Percentiles rank a stretch among this genome's conserved stretches.
phyloP scores from a whole-genome alignment of 352 stramenopile genomes.

The Phytopythium ostracodes region DNA sequence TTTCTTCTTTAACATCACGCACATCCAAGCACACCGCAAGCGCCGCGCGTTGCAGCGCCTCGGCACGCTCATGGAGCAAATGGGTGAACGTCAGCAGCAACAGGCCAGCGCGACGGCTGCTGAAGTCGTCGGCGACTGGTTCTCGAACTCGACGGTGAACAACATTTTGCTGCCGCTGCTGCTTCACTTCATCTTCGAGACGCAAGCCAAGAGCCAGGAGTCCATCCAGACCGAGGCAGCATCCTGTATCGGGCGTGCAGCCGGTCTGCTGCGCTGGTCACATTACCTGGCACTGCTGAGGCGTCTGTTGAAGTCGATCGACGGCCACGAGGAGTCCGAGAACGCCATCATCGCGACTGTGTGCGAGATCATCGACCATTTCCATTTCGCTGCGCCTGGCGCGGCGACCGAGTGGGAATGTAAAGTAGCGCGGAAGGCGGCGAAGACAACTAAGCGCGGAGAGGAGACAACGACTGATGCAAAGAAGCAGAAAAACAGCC shows the following conservation, averaged over 20 bases:
- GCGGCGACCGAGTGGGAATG: conserved; percentile 33
- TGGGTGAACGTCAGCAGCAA: conserved; percentile 23
- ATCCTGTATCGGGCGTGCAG: conserved; percentile 87
- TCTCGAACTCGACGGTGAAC: conserved; percentile 88
- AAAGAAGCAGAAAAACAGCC: background rate
- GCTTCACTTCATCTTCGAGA: conserved; percentile 96
- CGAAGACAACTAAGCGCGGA: background rate
- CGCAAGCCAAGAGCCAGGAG: conserved; percentile 91
- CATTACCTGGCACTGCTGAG: conserved; percentile 94
- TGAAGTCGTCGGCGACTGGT: conserved; percentile 26
- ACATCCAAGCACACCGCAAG: conserved; percentile 97
- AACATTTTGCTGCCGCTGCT: conserved; percentile 94
- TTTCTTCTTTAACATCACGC: conserved; percentile 98
- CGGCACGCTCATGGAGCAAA: conserved; percentile 79
- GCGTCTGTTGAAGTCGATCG: conserved; percentile 89
- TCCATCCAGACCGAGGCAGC: conserved; percentile 92
- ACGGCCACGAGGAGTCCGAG: conserved; percentile 92
- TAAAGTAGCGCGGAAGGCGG: background rate
- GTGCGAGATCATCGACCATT: conserved; percentile 94
- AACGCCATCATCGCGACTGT: conserved; percentile 86
- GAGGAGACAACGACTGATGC: conserved; percentile 2
- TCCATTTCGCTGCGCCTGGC: conserved; percentile 89
- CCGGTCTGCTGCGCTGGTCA: conserved; percentile 92
- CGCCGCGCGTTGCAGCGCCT: conserved; percentile 90
- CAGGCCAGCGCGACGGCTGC: conserved; percentile 5